Base-by-base conservation (phyloP, 108 stramenopile genomes). In the Cylindrotheca fusiformis region DNA sequence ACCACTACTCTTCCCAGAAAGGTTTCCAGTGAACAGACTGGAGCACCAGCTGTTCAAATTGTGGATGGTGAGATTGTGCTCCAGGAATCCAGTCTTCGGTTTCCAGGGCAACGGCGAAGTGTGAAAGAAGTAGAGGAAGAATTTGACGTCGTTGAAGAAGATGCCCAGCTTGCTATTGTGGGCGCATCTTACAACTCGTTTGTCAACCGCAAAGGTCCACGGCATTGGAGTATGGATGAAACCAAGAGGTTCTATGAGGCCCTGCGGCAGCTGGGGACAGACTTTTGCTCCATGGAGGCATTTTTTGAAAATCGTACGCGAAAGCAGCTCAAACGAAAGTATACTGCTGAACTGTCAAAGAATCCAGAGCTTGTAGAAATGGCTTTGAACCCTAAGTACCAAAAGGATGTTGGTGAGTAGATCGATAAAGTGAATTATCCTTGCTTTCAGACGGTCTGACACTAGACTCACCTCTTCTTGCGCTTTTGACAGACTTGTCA, bases 211-310 rank as follows among this genome's bases (percentile, higher is more conserved):
- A 62, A 63, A 32, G 55, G 52, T 18, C 66, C 81, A 22, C 64
- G 75, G 46, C 67, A 60, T 28, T 93, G 91, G 91, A 63, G 63
- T 1, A 65, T 74, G 10, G 71, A 78, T n/a, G 88, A 90, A 55
- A 93, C 91, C 1, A 74, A 78, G 55, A 21, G 32, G 10, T 93
- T 93, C 58, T 93, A 84, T 58, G 23, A 70, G 17, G 86, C 85
- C 17, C 75, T 93, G 25, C 69, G 84, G 21, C 84, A 85, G 63
- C 72, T 88, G 26, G 91, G 91, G 18, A 75, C 85, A 1, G 88
- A 93, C 69, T 93, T 90, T 80, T 66, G 65, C 61, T 66, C 79
- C 33, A 90, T 93, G 88, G 82, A 85, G 56, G 79, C 69, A 27
- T 72, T 80, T 21, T 67, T 70, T 36, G 61, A 63, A 8, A 58